Conservation (phyloP, 2,329 filamentous ascomycete genomes). For the Graphilbum sp. region DNA sequence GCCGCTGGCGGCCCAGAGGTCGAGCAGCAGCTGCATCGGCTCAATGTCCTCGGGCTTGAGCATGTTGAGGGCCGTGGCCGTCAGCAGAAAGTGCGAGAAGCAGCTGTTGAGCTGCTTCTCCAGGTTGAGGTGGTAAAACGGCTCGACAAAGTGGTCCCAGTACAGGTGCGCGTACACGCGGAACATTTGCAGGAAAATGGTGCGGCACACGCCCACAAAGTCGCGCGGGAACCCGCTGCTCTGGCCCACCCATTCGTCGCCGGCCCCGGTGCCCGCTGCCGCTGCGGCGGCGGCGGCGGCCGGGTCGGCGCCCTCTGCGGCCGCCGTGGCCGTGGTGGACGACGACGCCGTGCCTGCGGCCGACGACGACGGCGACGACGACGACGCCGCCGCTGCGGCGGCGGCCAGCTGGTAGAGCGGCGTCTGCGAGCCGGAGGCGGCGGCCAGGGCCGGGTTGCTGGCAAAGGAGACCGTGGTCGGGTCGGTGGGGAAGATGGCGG, state of each 20-base stretch:
- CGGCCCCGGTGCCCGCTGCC: not conserved
- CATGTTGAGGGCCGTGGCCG: slow-evolving; percentile 66
- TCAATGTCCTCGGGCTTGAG: slow-evolving; percentile 80
- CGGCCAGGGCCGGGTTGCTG: slow-evolving; percentile 30
- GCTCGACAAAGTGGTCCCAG: slow-evolving; percentile 82
- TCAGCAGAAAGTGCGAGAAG: slow-evolving; percentile 72
- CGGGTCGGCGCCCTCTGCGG: not conserved
- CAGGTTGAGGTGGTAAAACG: slow-evolving; percentile 67
- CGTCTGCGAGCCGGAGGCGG: not conserved
- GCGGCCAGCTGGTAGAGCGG: not conserved
- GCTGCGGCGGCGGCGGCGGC: too few species aligned
- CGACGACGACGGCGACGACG: slow-evolving; percentile 34
- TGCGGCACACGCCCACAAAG: slow-evolving; percentile 81
- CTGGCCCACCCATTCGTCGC: slow-evolving; percentile 66
- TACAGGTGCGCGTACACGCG: slow-evolving; percentile 95
- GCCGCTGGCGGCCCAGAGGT: slow-evolving; percentile 79
- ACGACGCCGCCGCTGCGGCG: slow-evolving; percentile 25
- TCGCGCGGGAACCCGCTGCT: slow-evolving; percentile 81
- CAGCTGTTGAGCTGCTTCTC: slow-evolving; percentile 74
- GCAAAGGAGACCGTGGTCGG: slow-evolving; percentile 52
- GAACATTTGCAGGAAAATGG: slow-evolving; percentile 96
- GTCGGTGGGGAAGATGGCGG: slow-evolving; percentile 78
- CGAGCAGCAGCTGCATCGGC: slow-evolving; percentile 88
- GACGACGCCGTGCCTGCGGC: slow-evolving; percentile 37
- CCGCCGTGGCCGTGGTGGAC: slow-evolving; percentile 46